Evolutionary conservation across 73 alveolate genomes (phyloP), one percentile per base, ranked within the genome.

Genomic region (Paramecium sexaurelia): DNA sequence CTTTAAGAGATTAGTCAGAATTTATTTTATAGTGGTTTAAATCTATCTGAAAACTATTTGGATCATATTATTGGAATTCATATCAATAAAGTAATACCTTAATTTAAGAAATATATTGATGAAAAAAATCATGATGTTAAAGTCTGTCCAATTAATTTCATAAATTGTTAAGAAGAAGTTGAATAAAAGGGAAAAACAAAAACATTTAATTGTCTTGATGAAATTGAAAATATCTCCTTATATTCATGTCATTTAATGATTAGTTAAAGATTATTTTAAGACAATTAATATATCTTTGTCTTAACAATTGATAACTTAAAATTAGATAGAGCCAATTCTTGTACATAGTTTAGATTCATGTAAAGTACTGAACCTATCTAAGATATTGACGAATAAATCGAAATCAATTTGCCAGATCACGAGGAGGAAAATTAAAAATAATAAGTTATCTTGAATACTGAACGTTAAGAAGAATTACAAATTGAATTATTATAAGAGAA

Each of bases 361-460:
- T 2, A 26, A 61, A 61, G 7, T 61, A 26, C 83, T 29, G 83
- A 61, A 27, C 37, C 11, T 22, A n/a, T n/a, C 7, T 61, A 11
- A 15, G 57, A 73, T 17, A 27, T 73, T 33, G 87, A 73, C 35
- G 87, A 73, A 73, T 32, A 73, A 39, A 73, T 73, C 7, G 57
- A 35, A 73, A 73, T 73, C 17, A 39, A 73, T 17, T n/a, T 36
- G 2, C 87, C 87, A 13, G 57, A 73, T 36, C 35, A 8, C 0
- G 87, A 73, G 29, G 61, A 73, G 6, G 33, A 36, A 0, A 11
- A 32, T 13, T 10, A 73, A 73, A 29, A 61, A 27, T 10, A 32
- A 61, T 29, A 61, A 29, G 35, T 73, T 9, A 5, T 73, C n/a
- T 39, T 73, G 35, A 73, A 36, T 36, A 73, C 87, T 29, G 57